A percentile compares a stretch with the other conserved stretches of the same genome.
Evolutionary conservation across 345 rosid genomes (phyloP).

Genomic region (Arabis hirsuta): DNA sequence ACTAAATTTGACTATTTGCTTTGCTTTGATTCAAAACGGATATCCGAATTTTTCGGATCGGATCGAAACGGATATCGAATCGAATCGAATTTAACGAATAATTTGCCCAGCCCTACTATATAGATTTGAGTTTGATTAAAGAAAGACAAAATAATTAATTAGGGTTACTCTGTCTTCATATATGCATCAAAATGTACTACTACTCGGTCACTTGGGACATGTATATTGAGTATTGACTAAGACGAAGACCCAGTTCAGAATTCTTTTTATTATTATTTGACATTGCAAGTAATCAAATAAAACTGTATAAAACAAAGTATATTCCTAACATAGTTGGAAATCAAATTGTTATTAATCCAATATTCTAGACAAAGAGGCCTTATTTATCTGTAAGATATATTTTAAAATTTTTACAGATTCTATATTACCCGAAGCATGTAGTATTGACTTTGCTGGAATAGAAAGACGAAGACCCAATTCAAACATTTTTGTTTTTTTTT

Average conservation of each 20-base stretch:
- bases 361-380: not conserved
- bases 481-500: not conserved
- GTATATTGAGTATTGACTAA: conserved; percentile 28
- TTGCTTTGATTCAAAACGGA: too few relatives aligned
- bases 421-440: conserved; percentile 3
- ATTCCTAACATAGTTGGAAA: conserved; percentile 3
- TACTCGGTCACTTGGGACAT: conserved; percentile 34
- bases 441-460: conserved; percentile 13
- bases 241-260: conserved; percentile 38
- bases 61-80: too few relatives aligned
- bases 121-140: not conserved
- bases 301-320: conserved; percentile 7
- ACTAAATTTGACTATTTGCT: too few relatives aligned
- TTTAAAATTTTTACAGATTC: not conserved
- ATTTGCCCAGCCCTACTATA: too few relatives aligned
- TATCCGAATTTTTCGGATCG: too few relatives aligned
- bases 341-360: conserved; percentile 18
- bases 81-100: too few relatives aligned
- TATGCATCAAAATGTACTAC: not conserved
- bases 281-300: conserved; percentile 26
- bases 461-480: not conserved
- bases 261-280: conserved; percentile 17
- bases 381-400: not conserved
- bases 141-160: not conserved
- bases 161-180: conserved; percentile 1